Percentiles rank a stretch among this genome's conserved stretches.
Conservation (phyloP, 2,329 filamentous ascomycete species). For the Mariannaea sp. region DNA sequence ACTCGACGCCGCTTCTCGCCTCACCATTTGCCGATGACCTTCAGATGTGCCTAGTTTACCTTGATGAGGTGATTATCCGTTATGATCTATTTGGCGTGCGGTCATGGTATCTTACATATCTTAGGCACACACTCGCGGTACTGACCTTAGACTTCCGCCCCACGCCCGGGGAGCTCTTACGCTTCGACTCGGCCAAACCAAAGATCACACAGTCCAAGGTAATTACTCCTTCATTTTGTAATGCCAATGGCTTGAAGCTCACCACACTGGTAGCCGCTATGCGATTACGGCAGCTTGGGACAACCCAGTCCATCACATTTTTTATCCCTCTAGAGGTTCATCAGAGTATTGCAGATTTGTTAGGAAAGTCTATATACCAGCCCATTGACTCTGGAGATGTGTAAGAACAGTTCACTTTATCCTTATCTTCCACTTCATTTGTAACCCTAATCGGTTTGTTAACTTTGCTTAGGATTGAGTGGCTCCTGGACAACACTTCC, state of each 20-base stretch:
- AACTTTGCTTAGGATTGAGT: conserved; percentile 23
- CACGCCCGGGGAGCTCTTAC: conserved; percentile 57
- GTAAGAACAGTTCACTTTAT: conserved; percentile 38
- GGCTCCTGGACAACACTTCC: conserved; percentile 55
- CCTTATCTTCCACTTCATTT: no score
- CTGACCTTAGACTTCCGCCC: conserved; percentile 60
- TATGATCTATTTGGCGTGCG: no score
- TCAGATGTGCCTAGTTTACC: conserved; percentile 56
- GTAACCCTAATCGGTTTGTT: no score
- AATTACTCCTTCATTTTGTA: conserved; percentile 38
- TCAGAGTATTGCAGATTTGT: conserved; percentile 61
- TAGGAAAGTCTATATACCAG: conserved; percentile 30
- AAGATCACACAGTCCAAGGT: conserved; percentile 58
- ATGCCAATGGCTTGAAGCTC: no score
- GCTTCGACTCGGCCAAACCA: conserved; percentile 60
- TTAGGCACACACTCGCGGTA: conserved; percentile 52
- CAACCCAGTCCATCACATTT: conserved; percentile 59
- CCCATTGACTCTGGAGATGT: conserved; percentile 31
- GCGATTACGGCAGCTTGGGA: conserved; percentile 61
- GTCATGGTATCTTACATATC: conserved; percentile 54
- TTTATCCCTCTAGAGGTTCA: conserved; percentile 64
- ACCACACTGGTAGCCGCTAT: conserved; percentile 60
- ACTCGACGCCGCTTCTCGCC: conserved; percentile 49
- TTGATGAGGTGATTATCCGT: conserved; percentile 65
- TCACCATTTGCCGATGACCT: conserved; percentile 58